These are phyloP conservation scores for Fusarium duplospermum DNA, from an alignment of 2,329 filamentous ascomycete genomes.

Conservation along the genomic window DNA sequence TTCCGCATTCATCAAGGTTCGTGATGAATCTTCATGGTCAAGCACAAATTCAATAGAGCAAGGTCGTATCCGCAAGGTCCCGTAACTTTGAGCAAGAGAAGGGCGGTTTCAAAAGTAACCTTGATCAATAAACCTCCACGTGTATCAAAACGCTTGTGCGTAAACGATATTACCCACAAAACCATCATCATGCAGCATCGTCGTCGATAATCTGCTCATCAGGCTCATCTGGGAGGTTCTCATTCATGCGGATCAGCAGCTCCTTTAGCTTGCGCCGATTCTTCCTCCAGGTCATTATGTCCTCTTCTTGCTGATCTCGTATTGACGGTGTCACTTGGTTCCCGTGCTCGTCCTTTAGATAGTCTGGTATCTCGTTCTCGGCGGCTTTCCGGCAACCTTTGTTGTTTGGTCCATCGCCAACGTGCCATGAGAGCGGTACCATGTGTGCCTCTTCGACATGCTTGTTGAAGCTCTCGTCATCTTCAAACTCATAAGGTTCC, in stretches of 20 bases:
- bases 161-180: neutral
- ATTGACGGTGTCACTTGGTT: conserved; percentile 70
- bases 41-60: neutral
- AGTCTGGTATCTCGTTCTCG: conserved; percentile 56
- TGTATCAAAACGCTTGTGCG: neutral
- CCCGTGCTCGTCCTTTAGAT: conserved; percentile 64
- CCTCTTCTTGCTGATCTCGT: conserved; percentile 63
- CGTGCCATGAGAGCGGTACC: conserved; percentile 65
- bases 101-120: conserved; percentile 10
- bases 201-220: conserved; percentile 44
- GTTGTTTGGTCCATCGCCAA: conserved; percentile 69
- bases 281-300: conserved; percentile 56
- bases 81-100: neutral
- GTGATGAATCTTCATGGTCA: neutral
- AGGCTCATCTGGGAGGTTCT: conserved; percentile 59
- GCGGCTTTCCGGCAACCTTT: conserved; percentile 34
- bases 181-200: conserved; percentile 2
- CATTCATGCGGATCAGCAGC: conserved; percentile 56
- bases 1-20: neutral
- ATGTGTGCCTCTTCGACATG: conserved; percentile 69
- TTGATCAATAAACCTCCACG: conserved; percentile 5
- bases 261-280: conserved; percentile 59
- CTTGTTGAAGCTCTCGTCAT: conserved; percentile 53
- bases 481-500: conserved; percentile 50
- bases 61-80: neutral